Conservation (phyloP, 768 basidiomycete species). For the Fomitopsis serialis region DNA sequence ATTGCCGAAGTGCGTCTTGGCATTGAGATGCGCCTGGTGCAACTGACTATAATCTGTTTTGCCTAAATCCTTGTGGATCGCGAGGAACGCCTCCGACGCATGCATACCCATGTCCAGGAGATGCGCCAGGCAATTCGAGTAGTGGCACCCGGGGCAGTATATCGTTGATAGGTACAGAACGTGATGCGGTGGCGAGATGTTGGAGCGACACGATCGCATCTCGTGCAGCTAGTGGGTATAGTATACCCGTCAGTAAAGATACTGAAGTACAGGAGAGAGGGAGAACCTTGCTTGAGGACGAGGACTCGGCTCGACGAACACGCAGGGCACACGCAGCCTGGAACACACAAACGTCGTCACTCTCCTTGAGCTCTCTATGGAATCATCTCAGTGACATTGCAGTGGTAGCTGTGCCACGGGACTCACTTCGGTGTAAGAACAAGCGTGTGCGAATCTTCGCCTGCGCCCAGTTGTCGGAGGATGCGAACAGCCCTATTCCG, state of each 20-base stretch:
- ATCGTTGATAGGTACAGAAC: constrained; percentile 14
- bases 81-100: constrained; percentile 30
- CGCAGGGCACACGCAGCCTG: constrained; percentile 17
- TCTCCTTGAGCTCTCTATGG: neutral
- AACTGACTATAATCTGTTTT: constrained; percentile 16
- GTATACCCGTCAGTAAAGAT: too few relatives aligned
- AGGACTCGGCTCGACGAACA: neutral
- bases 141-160: constrained; percentile 33
- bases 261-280: too few relatives aligned
- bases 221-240: too few relatives aligned
- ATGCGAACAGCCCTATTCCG: constrained; percentile 36
- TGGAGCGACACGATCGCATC: neutral
- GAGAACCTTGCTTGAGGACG: neutral
- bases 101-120: constrained; percentile 30
- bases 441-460: neutral
- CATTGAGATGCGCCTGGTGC: constrained; percentile 29
- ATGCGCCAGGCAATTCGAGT: constrained; percentile 31
- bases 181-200: too few relatives aligned
- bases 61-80: constrained; percentile 10
- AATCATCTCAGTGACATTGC: too few relatives aligned
- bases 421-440: neutral
- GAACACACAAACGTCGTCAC: constrained; percentile 8
- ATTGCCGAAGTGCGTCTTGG: constrained; percentile 14
- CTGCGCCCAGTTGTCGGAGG: neutral
- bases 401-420: too few relatives aligned